Evolutionary conservation across 208 protist genomes (phyloP), one percentile per base, ranked within the genome.

Genomic region (Trypanosomatidae sp.): DNA sequence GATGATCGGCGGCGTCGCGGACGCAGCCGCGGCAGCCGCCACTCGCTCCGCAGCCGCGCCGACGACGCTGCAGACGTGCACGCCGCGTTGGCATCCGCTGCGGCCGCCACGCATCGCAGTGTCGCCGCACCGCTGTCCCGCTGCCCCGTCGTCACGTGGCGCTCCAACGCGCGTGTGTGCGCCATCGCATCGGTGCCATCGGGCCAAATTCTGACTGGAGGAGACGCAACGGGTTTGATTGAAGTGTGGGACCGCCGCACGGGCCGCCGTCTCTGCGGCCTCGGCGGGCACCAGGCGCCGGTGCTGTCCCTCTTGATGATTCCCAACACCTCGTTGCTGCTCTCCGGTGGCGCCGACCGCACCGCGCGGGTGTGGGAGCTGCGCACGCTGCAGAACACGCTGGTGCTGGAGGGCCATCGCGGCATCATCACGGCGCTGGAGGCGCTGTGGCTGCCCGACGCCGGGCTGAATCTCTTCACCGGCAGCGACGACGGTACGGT

Each of bases 401-500:
- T 77, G 49, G 60, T 83, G 49, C 73, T 86, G 50, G 74, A 84
- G 64, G 85, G 85, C 25, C 81, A 86, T 69, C 71, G 58, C 1
- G 79, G 82, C 5, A 62, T 87, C 19, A 76, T 90, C 55, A 77
- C 70, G 7, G 50, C 73, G 2, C 58, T 77, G 22, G 77, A 62
- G 49, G 60, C 66, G 60, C 72, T 81, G 60, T 72, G 55, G 69
- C 66, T 79, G 69, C 46, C 69, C 8, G 67, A 73, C 17, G 71
- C 69, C 28, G 79, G 77, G 19, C 58, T 87, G 15, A 76, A 55
- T 30, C 76, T 89, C 47, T 87, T 90, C 62, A 82, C 80, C 41
- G 82, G 82, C 59, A 83, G 83, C 71, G 86, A 88, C 64, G 86
- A 91, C 69, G 55, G 80, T 53, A 86, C 78, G 17, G 81, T 91